phyloP scores from a whole-genome alignment of 1,284 basidiomycete genomes.

The Cutaneotrichosporon daszewskae region DNA sequence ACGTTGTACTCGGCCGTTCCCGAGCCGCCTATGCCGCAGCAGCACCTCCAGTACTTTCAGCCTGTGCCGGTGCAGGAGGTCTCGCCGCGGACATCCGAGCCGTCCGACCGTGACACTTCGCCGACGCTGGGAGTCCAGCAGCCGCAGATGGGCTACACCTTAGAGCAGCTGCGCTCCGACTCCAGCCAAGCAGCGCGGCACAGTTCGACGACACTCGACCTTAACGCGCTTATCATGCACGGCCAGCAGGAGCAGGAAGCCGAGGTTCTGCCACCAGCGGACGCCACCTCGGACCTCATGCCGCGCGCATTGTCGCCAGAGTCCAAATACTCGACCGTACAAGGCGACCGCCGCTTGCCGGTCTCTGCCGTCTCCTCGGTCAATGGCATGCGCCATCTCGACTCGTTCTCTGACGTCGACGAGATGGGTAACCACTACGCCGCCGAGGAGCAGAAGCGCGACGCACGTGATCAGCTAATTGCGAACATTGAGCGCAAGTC shows the following conservation, averaged over 20 bases:
- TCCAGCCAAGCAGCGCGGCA: conserved; percentile 9
- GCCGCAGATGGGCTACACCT: conserved; percentile 3
- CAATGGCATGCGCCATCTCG: neutral
- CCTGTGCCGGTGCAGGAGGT: neutral
- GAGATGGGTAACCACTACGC: conserved; percentile 18
- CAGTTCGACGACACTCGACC: conserved; percentile 37
- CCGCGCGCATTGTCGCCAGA: conserved; percentile 9
- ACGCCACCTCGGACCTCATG: conserved; percentile 13
- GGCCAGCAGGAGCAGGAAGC: conserved; percentile 20
- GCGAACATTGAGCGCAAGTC: conserved; percentile 28
- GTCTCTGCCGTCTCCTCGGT: neutral
- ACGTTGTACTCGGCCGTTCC: neutral
- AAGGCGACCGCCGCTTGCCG: too few relatives aligned
- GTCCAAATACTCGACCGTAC: conserved; percentile 8
- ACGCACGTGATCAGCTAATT: conserved; percentile 36
- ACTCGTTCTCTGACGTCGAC: conserved; percentile 13
- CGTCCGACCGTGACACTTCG: neutral
- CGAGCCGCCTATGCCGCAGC: too few relatives aligned
- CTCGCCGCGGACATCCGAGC: neutral
- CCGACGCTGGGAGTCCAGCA: neutral
- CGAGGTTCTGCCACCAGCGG: neutral
- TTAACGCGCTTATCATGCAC: conserved; percentile 28
- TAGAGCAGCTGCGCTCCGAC: conserved; percentile 3
- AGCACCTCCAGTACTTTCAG: neutral
- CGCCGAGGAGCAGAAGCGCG: conserved; percentile 29